Base-by-base conservation (phyloP, 1,284 basidiomycete species). In the Ganoderma multipileum region DNA sequence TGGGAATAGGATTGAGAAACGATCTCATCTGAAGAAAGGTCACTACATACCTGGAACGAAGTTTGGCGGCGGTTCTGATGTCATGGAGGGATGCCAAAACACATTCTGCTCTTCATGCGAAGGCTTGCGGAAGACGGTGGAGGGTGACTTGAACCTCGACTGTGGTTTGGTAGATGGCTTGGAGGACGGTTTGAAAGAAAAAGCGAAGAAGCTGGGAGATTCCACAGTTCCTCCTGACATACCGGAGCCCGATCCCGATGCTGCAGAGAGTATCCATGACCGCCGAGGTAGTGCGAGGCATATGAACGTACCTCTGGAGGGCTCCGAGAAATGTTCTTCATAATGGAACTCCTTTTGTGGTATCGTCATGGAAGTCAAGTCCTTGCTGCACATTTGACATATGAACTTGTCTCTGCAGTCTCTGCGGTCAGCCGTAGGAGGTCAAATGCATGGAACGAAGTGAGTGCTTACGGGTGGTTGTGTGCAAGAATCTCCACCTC, bases 1-100 rank as follows among this genome's bases (percentile, higher is more conserved):
- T 94, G 69, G 91, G 68, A 58, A 42, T 12, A 30, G 3, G 11
- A 36, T 47, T 20, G 57, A 14, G 39, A 20, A 39, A 47, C 36
- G 47, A 6, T n/a, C 23, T 36, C 39, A 64, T 39, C 16, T 36
- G 2, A 26, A 3, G 16, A 54, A 63, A 26, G 14, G 6, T 28
- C 41, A n/a, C 30, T 1, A 70, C 79, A 58, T 76, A 93, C 94
- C 91, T 67, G 94, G 94, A 0, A 88, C 89, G 75, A 87, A 91
- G 75, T 93, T 94, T 4, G 73, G 68, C 0, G 95, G 94, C n/a
- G 91, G 89, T 2, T 80, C 69, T 2, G 68, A 76, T 2, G 76
- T 69, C 66, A 82, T 81, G 6, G 85, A 72, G 14, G 86, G 78
- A 77, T 89, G 81, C 93, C 92, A 94, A 76, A 93, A 94, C 1